Evolutionary conservation across 192 early-diverging fungal species (phyloP).

Genomic region (Coemansia sp.): DNA sequence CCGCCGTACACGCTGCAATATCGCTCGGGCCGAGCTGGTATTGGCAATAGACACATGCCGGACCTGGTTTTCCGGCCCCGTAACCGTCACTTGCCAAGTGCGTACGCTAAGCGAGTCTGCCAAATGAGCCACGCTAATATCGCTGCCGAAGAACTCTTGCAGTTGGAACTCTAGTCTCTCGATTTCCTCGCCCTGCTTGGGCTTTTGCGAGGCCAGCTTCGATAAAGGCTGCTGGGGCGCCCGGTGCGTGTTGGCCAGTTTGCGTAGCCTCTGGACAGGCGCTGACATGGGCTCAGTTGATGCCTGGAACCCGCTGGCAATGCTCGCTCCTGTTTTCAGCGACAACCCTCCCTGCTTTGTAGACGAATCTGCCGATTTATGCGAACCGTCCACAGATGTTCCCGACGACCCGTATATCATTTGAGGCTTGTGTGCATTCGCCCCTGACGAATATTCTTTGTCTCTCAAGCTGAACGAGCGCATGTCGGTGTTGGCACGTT

Average conservation of each 20-base stretch:
- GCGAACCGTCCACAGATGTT: not conserved
- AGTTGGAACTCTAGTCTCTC: slow-evolving; percentile 50
- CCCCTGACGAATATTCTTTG: slow-evolving; percentile 7
- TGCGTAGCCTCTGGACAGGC: slow-evolving; percentile 34
- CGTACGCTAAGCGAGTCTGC: slow-evolving; percentile 50
- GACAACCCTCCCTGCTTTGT: slow-evolving; percentile 9
- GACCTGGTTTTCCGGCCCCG: slow-evolving; percentile 75
- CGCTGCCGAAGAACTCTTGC: slow-evolving; percentile 54
- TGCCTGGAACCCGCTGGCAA: slow-evolving; percentile 8
- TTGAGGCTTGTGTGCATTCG: slow-evolving; percentile 26
- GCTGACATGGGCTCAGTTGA: slow-evolving; percentile 33
- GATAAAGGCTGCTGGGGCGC: slow-evolving; percentile 1
- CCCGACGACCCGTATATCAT: not conserved
- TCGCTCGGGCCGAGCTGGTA: slow-evolving; percentile 62
- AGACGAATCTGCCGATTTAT: slow-evolving; percentile 3
- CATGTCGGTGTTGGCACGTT: slow-evolving; percentile 42
- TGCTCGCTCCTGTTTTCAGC: slow-evolving; percentile 14
- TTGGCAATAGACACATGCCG: slow-evolving; percentile 77
- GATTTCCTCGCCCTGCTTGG: slow-evolving; percentile 24
- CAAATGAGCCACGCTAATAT: slow-evolving; percentile 44
- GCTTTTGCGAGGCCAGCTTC: slow-evolving; percentile 11
- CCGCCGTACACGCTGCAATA: slow-evolving; percentile 69
- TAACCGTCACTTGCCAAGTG: slow-evolving; percentile 68
- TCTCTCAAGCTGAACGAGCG: slow-evolving; percentile 25
- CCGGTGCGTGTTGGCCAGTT: slow-evolving; percentile 26